phyloP scores from a whole-genome alignment of 2,329 filamentous ascomycete genomes.

The Ascocoryne sarcoides region DNA sequence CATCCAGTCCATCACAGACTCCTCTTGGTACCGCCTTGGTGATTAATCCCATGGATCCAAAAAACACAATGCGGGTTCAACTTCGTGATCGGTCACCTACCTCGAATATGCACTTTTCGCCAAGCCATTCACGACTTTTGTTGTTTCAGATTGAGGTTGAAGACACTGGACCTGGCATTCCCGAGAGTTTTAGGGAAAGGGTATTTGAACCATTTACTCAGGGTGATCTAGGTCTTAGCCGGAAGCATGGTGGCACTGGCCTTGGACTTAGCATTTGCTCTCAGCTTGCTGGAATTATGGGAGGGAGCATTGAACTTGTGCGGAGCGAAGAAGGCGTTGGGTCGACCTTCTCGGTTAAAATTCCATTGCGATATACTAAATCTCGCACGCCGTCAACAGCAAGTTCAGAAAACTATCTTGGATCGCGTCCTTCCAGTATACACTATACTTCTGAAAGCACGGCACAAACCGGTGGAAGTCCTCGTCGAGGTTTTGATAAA shows the following conservation, averaged over 20 bases:
- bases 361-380: constrained; percentile 69
- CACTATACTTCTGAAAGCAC: constrained; percentile 9
- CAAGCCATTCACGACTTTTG: constrained; percentile 53
- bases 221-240: constrained; percentile 79
- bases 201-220: constrained; percentile 95
- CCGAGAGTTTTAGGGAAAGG: constrained; percentile 64
- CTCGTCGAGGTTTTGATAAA: constrained; percentile 38
- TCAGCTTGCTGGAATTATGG: constrained; percentile 77
- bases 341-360: constrained; percentile 73
- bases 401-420: constrained; percentile 20
- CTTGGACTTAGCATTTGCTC: constrained; percentile 83
- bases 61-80: constrained; percentile 25
- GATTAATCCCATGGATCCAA: constrained; percentile 51
- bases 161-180: constrained; percentile 82
- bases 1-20: constrained; percentile 10
- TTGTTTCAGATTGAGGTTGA: constrained; percentile 82
- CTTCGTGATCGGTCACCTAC: constrained; percentile 49
- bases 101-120: constrained; percentile 38
- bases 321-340: constrained; percentile 62
- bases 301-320: constrained; percentile 61
- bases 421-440: constrained; percentile 28
- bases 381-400: constrained; percentile 34
- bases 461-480: constrained; percentile 7
- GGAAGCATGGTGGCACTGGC: constrained; percentile 83
- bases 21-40: constrained; percentile 43